phyloP scores from a whole-genome alignment of 345 rosid species.

The Brassica napus region Da-Ae NC_063445.1:57497501-57498000 shows the following conservation, averaged over 20 bases:
- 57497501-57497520: constrained; percentile 94
- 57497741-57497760: constrained; percentile 81
- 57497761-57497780: constrained; percentile 98
- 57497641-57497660: constrained; percentile 80
- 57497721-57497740: background rate
- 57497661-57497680: constrained; percentile 96
- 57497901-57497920: constrained; percentile 36
- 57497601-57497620: constrained; percentile 63
- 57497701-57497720: background rate
- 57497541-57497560: constrained; percentile 97
- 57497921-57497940: background rate
- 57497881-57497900: constrained; percentile 45
- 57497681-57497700: constrained; percentile 57
- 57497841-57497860: constrained; percentile 67
- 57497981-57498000: constrained; percentile 41
- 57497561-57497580: constrained; percentile 96
- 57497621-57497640: constrained; percentile 67
- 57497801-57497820: constrained; percentile 98
- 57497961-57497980: constrained; percentile 42
- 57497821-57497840: constrained; percentile 92
- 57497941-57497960: constrained; percentile 28
- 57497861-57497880: constrained; percentile 43
- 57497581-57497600: constrained; percentile 69
- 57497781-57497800: constrained; percentile 95
- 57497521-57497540: constrained; percentile 85